Evolutionary conservation across 2,329 filamentous ascomycete genomes (phyloP), one percentile per base, ranked within the genome.

Genomic region (Neobulgaria alba): DNA sequence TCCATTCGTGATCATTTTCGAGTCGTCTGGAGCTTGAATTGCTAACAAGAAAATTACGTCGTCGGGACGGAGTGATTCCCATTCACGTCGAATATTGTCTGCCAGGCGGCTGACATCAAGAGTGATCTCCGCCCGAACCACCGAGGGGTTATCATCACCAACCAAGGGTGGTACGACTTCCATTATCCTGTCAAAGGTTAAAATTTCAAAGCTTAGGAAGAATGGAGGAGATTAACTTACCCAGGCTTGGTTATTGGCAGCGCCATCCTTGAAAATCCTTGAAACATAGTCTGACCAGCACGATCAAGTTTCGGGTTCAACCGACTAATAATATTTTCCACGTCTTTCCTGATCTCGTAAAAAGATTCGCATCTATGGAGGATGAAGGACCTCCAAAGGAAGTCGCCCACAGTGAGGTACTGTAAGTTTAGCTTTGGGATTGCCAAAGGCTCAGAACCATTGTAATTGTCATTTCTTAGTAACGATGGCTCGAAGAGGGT

Each of bases 381-480:
- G 10, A 93, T 73, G 55, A 96, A 82, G 0, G 90, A 88, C 47
- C 93, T 77, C 88, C 89, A 98, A n/a, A 98, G 66, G 54, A 98
- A 98, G 61, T 98, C 92, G 2, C 88, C 88, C 37, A 95, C 78
- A 2, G 89, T 94, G 10, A 98, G 71, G 62, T 98, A 98, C 58
- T 98, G 92, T 19, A 98, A 68, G 54, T 95, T 98, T 33, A 96
- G 66, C 60, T 98, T 98, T 2, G 92, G 92, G 32, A 98, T 78
- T 2, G 92, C 86, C 43, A 98, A 70, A 4, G 92, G 89, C 35
- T 77, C 77, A 17, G 86, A 88, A 18, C 89, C 89, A 60, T 95
- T 82, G 55, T 95, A 96, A 5, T 71, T 72, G 55, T 95, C 89
- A 42, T 90, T 90, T 43, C 87, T 77, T 41, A 89, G 64, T 39